Conservation (phyloP, 2,329 filamentous ascomycete genomes). For the Zasmidium citrigriseum region DNA sequence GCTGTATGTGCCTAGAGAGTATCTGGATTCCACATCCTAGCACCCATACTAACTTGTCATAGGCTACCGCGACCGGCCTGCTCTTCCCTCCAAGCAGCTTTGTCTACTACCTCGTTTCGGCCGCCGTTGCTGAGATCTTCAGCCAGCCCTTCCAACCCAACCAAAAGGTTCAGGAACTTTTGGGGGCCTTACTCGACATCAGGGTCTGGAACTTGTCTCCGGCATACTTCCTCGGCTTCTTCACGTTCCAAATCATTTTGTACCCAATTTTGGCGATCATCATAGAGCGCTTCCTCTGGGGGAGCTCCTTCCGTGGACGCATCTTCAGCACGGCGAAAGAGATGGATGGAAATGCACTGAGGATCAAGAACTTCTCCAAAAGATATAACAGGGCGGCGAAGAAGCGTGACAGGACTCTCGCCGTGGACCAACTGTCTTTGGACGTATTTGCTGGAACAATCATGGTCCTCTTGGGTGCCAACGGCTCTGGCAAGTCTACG, state of each 20-base stretch:
- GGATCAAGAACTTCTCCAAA: conserved; percentile 23
- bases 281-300: conserved; percentile 72
- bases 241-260: conserved; percentile 71
- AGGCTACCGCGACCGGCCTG: conserved; percentile 67
- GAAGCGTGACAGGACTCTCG: conserved; percentile 19
- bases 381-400: conserved; percentile 18
- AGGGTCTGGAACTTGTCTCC: conserved; percentile 15
- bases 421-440: conserved; percentile 21
- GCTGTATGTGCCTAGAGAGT: conserved; percentile 33
- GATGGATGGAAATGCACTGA: conserved; percentile 21
- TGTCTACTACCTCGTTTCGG: conserved; percentile 72
- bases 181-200: conserved; percentile 11
- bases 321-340: conserved; percentile 40
- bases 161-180: neutral
- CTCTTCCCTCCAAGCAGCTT: conserved; percentile 85
- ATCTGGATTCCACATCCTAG: no score
- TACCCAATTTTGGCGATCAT: conserved; percentile 74
- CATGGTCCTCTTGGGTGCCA: conserved; percentile 66
- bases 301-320: conserved; percentile 57
- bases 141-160: conserved; percentile 12
- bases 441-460: conserved; percentile 20
- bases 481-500: conserved; percentile 88
- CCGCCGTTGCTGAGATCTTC: conserved; percentile 22
- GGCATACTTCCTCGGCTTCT: conserved; percentile 68
- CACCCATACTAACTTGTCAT: no score